Evolutionary conservation across 2,329 filamentous ascomycete species (phyloP), one percentile per base, ranked within the genome.

Genomic region (Mariannaea elegans): DNA sequence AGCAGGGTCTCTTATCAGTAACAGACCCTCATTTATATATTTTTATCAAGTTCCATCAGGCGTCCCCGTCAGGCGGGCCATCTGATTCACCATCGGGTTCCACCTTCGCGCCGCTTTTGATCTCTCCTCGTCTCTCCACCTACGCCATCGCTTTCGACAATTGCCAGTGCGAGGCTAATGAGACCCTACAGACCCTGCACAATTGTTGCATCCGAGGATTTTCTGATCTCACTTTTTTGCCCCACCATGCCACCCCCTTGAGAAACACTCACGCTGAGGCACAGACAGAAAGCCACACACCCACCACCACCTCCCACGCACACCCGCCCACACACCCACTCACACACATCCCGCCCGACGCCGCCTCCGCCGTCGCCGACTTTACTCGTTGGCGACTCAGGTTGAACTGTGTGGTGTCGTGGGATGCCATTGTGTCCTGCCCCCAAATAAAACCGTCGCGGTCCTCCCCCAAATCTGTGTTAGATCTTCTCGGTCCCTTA

Each of bases 361-460:
- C 24, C 56, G 56, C 56, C 56, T 46, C 50, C 56, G 56, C 34
- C 31, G 47, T 48, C 41, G 52, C 55, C 55, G 55, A 29, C 46
- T 56, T 42, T 49, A 36, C 45, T 32, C 27, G 29, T 46, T 42
- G 52, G 44, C 34, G 50, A 50, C 45, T 49, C 39, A 44, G 19
- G 38, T 54, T 50, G 36, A 50, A 29, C 50, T 46, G n/a, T 45
- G 45, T 54, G 44, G 56, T 53, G 54, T 54, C 52, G 59, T 58
- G 56, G 60, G 50, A 62, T 59, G 51, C 48, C 13, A 54, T 59
- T 52, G 45, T 44, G 21, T 42, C 39, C 51, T 64, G 65, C 61
- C 66, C 55, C 64, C 59, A 64, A 68, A 70, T 70, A 70, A 70
- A 69, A 69, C 49, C 59, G 59, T 68, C 65, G 65, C 59, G 54